Base-by-base conservation (phyloP, 2,329 filamentous ascomycete species). In the Monosporascus sp. region DNA sequence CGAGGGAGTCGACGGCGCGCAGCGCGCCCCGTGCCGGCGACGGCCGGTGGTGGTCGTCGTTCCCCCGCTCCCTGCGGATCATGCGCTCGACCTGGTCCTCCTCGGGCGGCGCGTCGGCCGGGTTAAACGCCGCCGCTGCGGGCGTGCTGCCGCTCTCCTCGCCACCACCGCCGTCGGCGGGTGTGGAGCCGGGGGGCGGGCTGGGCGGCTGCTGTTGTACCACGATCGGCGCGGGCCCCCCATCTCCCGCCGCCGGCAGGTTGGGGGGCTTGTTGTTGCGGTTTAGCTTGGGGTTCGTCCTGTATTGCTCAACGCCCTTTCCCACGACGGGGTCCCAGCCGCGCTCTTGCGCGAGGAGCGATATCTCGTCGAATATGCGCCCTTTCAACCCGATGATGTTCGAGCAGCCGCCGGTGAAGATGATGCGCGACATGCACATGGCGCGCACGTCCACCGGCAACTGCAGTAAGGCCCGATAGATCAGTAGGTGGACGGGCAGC, bases 341-440 rank as follows among this genome's bases (percentile, higher is more conserved):
- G 57, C 85, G 77, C 45, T 78, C 74, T 17, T 84, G 75, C 5
- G 94, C 78, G 1, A 96, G 73, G 1, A 74, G 71, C 4, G 80
- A 78, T 1, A 97, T 72, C 62, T 97, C 92, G 53, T 87, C 81
- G 35, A 96, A 72, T 38, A 96, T 79, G 26, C 93, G 84, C 24
- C 80, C 78, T 59, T 89, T 91, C 26, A 99, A 73, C 1, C 94
- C 94, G 1, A 92, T 80, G 8, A 97, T 84, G 26, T 81, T 81
- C 6, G 91, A 85, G 48, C 88, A 88, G 2, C 91, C 91, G 35
- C 94, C 94, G 0, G 87, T 87, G 64, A 99, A 88, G 17, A 96
- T 77, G 46, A 97, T 88, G 40, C 93, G 88, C 1, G 91, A 86
- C 85, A 97, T 94, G 69, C 93, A 97, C 5, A 87, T 73, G 1